Percentiles rank a stretch among this genome's conserved stretches.
Conservation (phyloP, 495 filamentous ascomycete species). For the Penicillium egyptiacum region DNA sequence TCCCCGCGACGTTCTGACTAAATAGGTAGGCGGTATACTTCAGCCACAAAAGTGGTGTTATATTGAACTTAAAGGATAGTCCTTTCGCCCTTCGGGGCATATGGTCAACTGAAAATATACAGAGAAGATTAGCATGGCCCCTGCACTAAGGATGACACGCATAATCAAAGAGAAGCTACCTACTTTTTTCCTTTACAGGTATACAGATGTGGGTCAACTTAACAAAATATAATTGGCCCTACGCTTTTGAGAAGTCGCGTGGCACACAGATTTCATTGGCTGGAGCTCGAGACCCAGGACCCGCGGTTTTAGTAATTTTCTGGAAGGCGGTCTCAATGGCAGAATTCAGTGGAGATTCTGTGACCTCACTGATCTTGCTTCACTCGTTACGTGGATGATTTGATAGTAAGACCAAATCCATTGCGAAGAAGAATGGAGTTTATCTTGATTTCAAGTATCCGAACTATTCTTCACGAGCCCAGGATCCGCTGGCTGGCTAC, state of each 20-base stretch:
- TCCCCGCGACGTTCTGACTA: neutral
- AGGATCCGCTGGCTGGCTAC: constrained; percentile 16
- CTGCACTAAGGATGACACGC: constrained; percentile 99
- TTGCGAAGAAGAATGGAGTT: constrained; percentile 12
- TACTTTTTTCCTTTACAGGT: constrained; percentile 56
- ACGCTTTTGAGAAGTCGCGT: too few species aligned
- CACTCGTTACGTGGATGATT: too few species aligned
- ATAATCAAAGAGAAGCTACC: constrained; percentile 95
- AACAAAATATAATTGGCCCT: neutral
- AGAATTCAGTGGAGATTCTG: too few species aligned
- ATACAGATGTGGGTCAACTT: neutral
- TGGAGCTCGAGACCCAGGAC: too few species aligned
- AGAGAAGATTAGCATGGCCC: constrained; percentile 99
- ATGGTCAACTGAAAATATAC: constrained; percentile 80
- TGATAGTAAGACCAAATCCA: neutral
- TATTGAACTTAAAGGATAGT: neutral
- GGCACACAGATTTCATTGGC: too few species aligned
- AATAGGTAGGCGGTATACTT: neutral
- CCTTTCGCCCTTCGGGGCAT: constrained; percentile 63
- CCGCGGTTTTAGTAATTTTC: too few species aligned
- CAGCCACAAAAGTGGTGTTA: neutral
- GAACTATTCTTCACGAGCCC: constrained; percentile 16
- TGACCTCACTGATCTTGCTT: too few species aligned
- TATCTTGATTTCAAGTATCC: constrained; percentile 17
- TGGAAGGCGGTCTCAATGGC: too few species aligned